Evolutionary conservation across 176 grass and related monocot genomes (phyloP).

Genomic region (Carex cristatella): DNA sequence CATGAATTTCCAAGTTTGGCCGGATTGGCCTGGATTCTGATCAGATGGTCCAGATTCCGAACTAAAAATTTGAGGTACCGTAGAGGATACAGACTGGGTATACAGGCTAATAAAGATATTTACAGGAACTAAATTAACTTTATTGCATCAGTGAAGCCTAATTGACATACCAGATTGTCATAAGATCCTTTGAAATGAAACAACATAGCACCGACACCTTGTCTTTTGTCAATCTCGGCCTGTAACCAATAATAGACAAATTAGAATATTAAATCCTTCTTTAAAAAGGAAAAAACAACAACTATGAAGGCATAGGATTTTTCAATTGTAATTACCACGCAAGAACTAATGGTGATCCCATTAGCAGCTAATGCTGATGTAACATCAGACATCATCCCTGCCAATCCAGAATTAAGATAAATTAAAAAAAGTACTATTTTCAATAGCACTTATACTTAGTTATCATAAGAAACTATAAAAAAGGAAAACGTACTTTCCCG

Average conservation of each 20-base stretch:
- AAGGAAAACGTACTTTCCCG: constrained; percentile 48
- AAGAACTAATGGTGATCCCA: constrained; percentile 79
- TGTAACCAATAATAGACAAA: constrained; percentile 27
- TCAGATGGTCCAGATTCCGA: no score
- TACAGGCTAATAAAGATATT: background rate
- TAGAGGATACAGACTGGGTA: background rate
- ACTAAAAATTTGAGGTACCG: no score
- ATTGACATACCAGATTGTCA: constrained; percentile 60
- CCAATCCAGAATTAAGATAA: constrained; percentile 19
- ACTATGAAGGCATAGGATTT: background rate
- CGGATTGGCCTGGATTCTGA: no score
- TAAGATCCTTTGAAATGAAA: constrained; percentile 77
- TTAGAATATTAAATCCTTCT: background rate
- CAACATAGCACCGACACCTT: constrained; percentile 64
- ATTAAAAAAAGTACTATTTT: background rate
- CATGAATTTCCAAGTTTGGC: no score
- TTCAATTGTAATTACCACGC: constrained; percentile 55
- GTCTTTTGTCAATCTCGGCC: constrained; percentile 74
- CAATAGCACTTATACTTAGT: background rate
- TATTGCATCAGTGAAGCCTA: background rate
- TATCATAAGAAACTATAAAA: background rate
- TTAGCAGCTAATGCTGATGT: constrained; percentile 69
- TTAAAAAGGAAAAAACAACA: background rate
- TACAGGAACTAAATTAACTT: background rate
- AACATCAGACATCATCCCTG: constrained; percentile 95